Percentiles rank a stretch among this genome's conserved stretches.
These are phyloP conservation scores for Lipomyces yamanashiensis DNA, from an alignment of 805 yeast species.

Conservation along the genomic window DNA sequence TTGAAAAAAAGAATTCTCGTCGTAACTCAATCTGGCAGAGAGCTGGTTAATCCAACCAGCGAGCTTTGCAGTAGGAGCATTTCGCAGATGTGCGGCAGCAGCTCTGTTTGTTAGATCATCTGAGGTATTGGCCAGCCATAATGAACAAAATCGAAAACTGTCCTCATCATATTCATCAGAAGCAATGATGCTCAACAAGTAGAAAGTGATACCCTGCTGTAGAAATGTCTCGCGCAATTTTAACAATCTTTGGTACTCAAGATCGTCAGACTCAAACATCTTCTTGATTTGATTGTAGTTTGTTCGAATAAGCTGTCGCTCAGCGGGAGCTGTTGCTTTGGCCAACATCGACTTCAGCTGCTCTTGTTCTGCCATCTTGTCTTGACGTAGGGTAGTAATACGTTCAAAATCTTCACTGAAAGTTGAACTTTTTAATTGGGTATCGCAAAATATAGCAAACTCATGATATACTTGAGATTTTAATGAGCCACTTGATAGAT, in stretches of 20 bases:
- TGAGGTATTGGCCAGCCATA: constrained; percentile 74
- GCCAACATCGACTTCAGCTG: constrained; percentile 58
- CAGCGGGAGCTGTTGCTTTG: constrained; percentile 52
- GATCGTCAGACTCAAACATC: constrained; percentile 54
- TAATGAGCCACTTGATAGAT: constrained; percentile 47
- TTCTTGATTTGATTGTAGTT: constrained; percentile 28
- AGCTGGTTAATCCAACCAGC: constrained; percentile 81
- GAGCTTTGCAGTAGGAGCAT: constrained; percentile 63
- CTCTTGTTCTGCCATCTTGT: constrained; percentile 34
- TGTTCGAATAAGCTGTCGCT: constrained; percentile 57
- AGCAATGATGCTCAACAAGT: constrained; percentile 57
- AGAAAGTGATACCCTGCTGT: constrained; percentile 61
- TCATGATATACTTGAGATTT: constrained; percentile 52
- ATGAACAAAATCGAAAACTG: constrained; percentile 75
- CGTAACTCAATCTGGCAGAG: constrained; percentile 61
- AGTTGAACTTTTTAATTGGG: constrained; percentile 56
- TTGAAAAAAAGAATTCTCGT: constrained; percentile 67
- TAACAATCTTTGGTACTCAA: constrained; percentile 50
- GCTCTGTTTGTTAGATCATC: constrained; percentile 51
- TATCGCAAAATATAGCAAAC: constrained; percentile 75
- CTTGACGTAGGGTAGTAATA: constrained; percentile 45
- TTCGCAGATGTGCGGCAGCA: constrained; percentile 46
- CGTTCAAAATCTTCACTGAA: constrained; percentile 53
- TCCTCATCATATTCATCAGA: constrained; percentile 56
- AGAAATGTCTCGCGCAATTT: constrained; percentile 52